Evolutionary conservation across 495 filamentous ascomycete species (phyloP), one percentile per base, ranked within the genome.

Genomic region (Aspergillus sclerotiicarbonarius): DNA sequence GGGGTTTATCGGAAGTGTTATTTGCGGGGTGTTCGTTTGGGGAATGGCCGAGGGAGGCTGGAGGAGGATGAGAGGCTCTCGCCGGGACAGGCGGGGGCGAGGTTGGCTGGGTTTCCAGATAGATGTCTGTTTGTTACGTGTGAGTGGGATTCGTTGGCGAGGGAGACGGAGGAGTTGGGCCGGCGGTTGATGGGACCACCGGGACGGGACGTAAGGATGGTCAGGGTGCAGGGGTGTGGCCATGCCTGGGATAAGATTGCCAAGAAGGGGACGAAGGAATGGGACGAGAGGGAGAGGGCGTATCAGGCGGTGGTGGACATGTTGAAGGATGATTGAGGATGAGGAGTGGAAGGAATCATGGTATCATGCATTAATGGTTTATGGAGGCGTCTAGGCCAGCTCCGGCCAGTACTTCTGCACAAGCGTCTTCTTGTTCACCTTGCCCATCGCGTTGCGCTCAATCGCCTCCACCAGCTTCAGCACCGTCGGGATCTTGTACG

Each of bases 361-460:
- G 37, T 6, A 6, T 12, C n/a, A 41, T n/a, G 37, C 13, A 41
- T 41, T 41, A 12, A n/a, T 41, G 37, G 37, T n/a, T n/a, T 13
- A 41, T 13, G 9, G 13, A 15, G 13, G 16, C 10, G 45, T 6
- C 55, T 52, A 60, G 16, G 54, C 59, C 53, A 52, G 18, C 8
- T 69, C 69, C 33, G 75, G 76, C 76, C 76, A 78, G 61, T 76
- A 75, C 52, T 77, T 75, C 61, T 72, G 62, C 25, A 78, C 60
- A 25, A 78, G 62, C 18, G 62, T 64, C 65, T 77, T 78, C 67
- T 79, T 79, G 58, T 79, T 76, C 20, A 79, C 72, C 53, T 79
- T 79, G 47, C 76, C 76, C 76, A 79, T 79, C 6, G 76, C 74
- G 59, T 79, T 79, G 57, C 76, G 80, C 52, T 74, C 76, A 35